phyloP scores from a whole-genome alignment of 2,329 filamentous ascomycete genomes.

The Trichophyton simii region DNA sequence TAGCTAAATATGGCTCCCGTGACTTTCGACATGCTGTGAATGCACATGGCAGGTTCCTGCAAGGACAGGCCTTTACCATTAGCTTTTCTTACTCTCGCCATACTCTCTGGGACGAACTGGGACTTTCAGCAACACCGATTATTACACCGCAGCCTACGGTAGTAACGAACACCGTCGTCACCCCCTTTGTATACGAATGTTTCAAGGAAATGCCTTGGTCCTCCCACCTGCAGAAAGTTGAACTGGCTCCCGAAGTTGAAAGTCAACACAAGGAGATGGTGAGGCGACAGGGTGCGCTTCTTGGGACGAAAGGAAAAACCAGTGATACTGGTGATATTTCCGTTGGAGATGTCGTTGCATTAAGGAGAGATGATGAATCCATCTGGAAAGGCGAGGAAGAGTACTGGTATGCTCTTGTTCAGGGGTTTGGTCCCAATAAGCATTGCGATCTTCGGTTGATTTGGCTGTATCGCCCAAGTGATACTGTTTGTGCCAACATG shows the following conservation, averaged over 20 bases:
- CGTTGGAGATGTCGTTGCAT: constrained; percentile 40
- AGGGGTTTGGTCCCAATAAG: constrained; percentile 23
- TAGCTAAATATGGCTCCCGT: constrained; percentile 29
- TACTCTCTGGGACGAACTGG: constrained; percentile 44
- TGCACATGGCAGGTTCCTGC: constrained; percentile 51
- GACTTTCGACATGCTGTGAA: constrained; percentile 55
- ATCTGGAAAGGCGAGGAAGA: constrained; percentile 44
- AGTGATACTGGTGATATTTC: constrained; percentile 15
- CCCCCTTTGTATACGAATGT: constrained; percentile 51
- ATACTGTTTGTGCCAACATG: constrained; percentile 57
- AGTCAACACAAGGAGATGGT: constrained; percentile 6
- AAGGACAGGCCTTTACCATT: constrained; percentile 49
- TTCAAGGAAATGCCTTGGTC: constrained; percentile 46
- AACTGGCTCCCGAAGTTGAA: constrained; percentile 33
- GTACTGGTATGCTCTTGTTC: constrained; percentile 58
- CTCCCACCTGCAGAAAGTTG: constrained; percentile 35
- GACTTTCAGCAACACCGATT: constrained; percentile 22
- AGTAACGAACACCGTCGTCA: constrained; percentile 48
- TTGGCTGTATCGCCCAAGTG: constrained; percentile 60
- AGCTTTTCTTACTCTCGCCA: constrained; percentile 30
- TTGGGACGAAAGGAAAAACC: background rate
- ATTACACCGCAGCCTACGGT: constrained; percentile 14
- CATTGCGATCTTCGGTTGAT: constrained; percentile 45
- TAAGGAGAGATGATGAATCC: constrained; percentile 37
- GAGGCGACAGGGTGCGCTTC: constrained; percentile 6